Conservation (phyloP, 176 grass and related monocot genomes). For the Puya raimondii region DNA sequence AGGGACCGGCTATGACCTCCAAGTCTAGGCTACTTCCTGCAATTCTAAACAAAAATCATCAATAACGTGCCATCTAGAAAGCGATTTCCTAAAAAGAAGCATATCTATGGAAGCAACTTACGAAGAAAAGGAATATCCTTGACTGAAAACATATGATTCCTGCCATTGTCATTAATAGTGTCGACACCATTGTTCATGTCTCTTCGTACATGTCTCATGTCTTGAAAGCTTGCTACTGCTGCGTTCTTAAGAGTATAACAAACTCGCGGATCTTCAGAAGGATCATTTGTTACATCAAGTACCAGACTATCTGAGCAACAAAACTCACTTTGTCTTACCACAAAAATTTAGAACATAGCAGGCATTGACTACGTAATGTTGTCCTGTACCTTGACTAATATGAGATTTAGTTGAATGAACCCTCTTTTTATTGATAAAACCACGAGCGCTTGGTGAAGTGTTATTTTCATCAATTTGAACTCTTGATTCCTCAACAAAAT, state of each 20-base stretch:
- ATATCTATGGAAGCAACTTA: conserved; percentile 29
- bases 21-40: conserved; percentile 50
- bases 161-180: conserved; percentile 15
- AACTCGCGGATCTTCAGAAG: conserved; percentile 36
- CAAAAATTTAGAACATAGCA: background rate
- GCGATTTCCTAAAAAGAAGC: conserved; percentile 16
- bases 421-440: conserved; percentile 29
- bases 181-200: conserved; percentile 15
- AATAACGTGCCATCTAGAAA: conserved; percentile 32
- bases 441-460: conserved; percentile 33
- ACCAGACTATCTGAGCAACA: conserved; percentile 45
- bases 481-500: conserved; percentile 35
- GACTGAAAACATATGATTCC: conserved; percentile 13
- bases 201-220: conserved; percentile 33
- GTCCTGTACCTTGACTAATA: conserved; percentile 42
- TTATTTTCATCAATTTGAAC: conserved; percentile 59
- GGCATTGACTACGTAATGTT: background rate
- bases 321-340: conserved; percentile 14
- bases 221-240: conserved; percentile 24
- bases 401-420: conserved; percentile 33
- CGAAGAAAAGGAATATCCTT: conserved; percentile 43
- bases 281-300: conserved; percentile 49
- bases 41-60: conserved; percentile 40
- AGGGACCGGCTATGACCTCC: conserved; percentile 70
- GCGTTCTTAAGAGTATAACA: conserved; percentile 46